These are phyloP conservation scores for Fusarium nygamai DNA, from an alignment of 2,329 filamentous ascomycete species.

Conservation along the genomic window DNA sequence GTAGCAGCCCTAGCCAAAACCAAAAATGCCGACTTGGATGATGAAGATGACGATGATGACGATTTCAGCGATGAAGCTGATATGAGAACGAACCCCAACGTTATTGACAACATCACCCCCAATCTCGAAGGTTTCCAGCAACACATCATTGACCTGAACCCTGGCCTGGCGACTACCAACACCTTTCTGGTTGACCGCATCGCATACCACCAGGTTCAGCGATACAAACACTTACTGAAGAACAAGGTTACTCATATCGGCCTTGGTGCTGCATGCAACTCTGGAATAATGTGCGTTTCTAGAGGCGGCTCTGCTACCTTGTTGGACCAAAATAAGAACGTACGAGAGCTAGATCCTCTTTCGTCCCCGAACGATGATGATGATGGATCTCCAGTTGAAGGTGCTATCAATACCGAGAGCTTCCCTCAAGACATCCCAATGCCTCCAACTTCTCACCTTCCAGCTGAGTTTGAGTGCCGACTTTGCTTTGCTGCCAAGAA, in stretches of 20 bases:
- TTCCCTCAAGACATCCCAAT: slow-evolving; percentile 85
- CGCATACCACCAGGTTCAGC: slow-evolving; percentile 79
- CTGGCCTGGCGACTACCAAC: slow-evolving; percentile 66
- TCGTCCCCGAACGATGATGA: slow-evolving; percentile 65
- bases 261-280: slow-evolving; percentile 69
- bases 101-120: slow-evolving; percentile 75
- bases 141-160: slow-evolving; percentile 79
- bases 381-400: slow-evolving; percentile 75
- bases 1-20: slow-evolving; percentile 58
- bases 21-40: slow-evolving; percentile 46
- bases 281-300: slow-evolving; percentile 70
- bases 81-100: slow-evolving; percentile 69
- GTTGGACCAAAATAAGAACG: slow-evolving; percentile 68
- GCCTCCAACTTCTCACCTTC: slow-evolving; percentile 79
- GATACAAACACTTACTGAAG: slow-evolving; percentile 81
- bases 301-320: slow-evolving; percentile 73
- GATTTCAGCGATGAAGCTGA: slow-evolving; percentile 66
- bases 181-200: slow-evolving; percentile 80
- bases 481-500: slow-evolving; percentile 87
- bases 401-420: slow-evolving; percentile 73
- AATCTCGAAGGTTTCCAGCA: slow-evolving; percentile 80
- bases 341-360: slow-evolving; percentile 67
- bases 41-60: slow-evolving; percentile 67
- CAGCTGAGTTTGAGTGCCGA: slow-evolving; percentile 89
- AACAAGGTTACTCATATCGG: slow-evolving; percentile 75